These are phyloP conservation scores for Curvularia sp. DNA, from an alignment of 2,329 filamentous ascomycete species.

Conservation along the genomic window DNA sequence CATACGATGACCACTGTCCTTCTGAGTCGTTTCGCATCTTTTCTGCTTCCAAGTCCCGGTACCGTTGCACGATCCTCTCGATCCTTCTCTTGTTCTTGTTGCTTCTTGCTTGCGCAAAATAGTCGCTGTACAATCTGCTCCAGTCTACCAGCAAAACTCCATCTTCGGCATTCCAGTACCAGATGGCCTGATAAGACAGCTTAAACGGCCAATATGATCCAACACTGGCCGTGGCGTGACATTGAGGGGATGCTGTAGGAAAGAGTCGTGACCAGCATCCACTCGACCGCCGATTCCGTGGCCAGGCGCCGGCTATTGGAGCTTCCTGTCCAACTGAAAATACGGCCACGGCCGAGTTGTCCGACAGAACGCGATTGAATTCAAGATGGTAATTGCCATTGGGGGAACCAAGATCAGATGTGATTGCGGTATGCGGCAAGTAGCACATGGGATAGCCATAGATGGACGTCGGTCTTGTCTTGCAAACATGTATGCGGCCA, in stretches of 20 bases:
- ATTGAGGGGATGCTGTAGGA: neutral
- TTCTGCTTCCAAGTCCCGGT: constrained; percentile 5
- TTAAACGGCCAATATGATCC: constrained; percentile 16
- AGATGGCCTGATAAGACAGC: constrained; percentile 8
- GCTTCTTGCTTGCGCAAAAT: constrained; percentile 10
- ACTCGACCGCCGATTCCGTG: neutral
- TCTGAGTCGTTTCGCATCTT: neutral
- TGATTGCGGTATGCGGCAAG: constrained; percentile 19
- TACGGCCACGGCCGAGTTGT: constrained; percentile 19
- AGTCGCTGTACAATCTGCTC: constrained; percentile 15
- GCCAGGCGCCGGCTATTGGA: constrained; percentile 11
- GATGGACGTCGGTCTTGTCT: neutral
- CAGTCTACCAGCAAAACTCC: constrained; percentile 18
- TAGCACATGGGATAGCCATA: constrained; percentile 5
- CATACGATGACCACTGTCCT: constrained; percentile 4
- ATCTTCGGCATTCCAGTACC: constrained; percentile 14
- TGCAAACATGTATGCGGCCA: constrained; percentile 6
- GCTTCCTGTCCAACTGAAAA: constrained; percentile 18
- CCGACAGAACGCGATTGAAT: constrained; percentile 19
- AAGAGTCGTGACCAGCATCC: constrained; percentile 9
- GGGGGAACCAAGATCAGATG: constrained; percentile 14
- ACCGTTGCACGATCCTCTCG: neutral
- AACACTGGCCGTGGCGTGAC: constrained; percentile 14
- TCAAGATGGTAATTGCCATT: constrained; percentile 8
- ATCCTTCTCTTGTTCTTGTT: constrained; percentile 4